phyloP scores from a whole-genome alignment of 2,329 filamentous ascomycete genomes.

The Penicillium freii region DNA sequence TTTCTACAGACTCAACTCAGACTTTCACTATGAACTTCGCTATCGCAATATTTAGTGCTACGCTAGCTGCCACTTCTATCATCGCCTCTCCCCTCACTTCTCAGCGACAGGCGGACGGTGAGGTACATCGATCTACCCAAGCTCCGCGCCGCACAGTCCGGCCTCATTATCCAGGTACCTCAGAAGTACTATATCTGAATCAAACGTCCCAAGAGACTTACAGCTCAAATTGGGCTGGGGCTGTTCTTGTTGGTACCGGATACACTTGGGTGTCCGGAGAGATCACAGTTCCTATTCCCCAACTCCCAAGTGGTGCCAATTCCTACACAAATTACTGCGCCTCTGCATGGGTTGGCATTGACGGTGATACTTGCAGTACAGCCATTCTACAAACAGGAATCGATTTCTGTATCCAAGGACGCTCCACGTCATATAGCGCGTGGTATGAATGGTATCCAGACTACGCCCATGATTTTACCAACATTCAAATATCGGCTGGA shows the following conservation, averaged over 20 bases:
- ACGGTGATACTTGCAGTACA: constrained; percentile 55
- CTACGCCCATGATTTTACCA: constrained; percentile 53
- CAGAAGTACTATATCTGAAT: constrained; percentile 33
- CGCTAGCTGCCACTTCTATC: constrained; percentile 43
- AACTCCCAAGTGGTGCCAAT: constrained; percentile 36
- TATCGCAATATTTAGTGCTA: constrained; percentile 34
- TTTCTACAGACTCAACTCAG: neutral
- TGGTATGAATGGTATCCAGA: constrained; percentile 63
- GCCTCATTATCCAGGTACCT: constrained; percentile 30
- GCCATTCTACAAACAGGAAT: constrained; percentile 58
- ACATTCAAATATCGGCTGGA: constrained; percentile 46
- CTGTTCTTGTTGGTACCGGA: constrained; percentile 51
- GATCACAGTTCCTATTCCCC: constrained; percentile 52
- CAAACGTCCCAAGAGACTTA: constrained; percentile 48
- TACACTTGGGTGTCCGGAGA: constrained; percentile 55
- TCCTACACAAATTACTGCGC: constrained; percentile 42
- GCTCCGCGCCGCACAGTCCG: constrained; percentile 29
- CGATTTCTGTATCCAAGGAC: constrained; percentile 51
- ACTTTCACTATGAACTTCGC: constrained; percentile 51
- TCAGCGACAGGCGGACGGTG: constrained; percentile 35
- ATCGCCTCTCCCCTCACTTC: constrained; percentile 50
- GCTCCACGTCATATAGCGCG: constrained; percentile 48
- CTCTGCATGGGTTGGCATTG: constrained; percentile 60
- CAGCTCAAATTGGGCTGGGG: constrained; percentile 59
- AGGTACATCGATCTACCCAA: constrained; percentile 27